Percentiles rank a stretch among this genome's conserved stretches.
These are phyloP conservation scores for Petrea volubilis DNA, from an alignment of 257 asterid genomes.

Conservation along the genomic window DNA sequence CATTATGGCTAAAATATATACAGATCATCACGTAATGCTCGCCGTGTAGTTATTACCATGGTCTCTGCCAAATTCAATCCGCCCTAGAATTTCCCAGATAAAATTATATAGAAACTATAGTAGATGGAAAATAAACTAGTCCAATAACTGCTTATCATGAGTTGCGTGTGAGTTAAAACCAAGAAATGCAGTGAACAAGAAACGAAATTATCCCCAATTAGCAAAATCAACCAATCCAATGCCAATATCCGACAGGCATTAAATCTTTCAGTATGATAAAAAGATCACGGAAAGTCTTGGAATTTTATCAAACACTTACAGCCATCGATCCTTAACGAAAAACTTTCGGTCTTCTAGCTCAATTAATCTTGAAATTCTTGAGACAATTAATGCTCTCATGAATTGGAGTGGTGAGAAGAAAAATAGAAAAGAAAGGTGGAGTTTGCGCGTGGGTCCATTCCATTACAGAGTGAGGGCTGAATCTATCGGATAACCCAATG, in stretches of 20 bases:
- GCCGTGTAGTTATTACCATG: no score
- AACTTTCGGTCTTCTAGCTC: neutral
- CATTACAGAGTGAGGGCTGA: constrained; percentile 12
- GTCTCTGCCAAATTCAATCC: no score
- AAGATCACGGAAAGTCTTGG: neutral
- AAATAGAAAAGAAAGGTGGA: constrained; percentile 11
- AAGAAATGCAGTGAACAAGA: neutral
- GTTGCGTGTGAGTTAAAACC: no score
- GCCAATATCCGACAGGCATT: neutral
- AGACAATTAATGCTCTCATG: no score
- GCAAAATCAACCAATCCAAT: neutral
- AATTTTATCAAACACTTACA: constrained; percentile 43
- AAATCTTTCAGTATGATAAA: neutral
- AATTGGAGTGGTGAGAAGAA: no score
- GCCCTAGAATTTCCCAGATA: no score
- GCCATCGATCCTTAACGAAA: constrained; percentile 34
- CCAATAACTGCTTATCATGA: no score
- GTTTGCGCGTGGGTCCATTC: constrained; percentile 53
- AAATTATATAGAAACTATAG: neutral
- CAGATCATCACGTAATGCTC: no score
- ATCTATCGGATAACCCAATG: constrained; percentile 47
- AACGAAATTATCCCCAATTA: neutral
- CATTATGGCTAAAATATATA: no score
- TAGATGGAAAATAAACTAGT: neutral
- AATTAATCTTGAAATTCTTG: neutral